A percentile compares a stretch with the other conserved stretches of the same genome.
Conservation (phyloP, 192 early-diverging fungal genomes). For the Gryganskiella cystojenkinii region DNA sequence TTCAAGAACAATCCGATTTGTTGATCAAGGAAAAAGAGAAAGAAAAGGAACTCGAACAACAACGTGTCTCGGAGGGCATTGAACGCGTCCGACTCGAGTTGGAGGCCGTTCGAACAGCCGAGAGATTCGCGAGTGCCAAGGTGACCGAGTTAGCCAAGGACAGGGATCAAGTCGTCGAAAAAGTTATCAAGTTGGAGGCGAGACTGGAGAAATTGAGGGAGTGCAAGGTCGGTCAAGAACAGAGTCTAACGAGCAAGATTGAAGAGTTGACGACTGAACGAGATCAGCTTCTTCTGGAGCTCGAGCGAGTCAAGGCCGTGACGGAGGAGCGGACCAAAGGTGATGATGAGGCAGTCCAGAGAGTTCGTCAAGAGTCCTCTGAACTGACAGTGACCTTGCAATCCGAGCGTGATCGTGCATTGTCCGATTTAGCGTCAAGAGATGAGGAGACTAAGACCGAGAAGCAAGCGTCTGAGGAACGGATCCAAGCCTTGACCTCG, state of each 20-base stretch:
- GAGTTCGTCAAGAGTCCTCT: not conserved
- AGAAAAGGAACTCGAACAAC: slow-evolving; percentile 37
- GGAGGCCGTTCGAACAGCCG: slow-evolving; percentile 33
- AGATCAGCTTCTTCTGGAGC: not conserved
- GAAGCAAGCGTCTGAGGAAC: too few relatives aligned
- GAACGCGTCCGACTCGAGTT: slow-evolving; percentile 36
- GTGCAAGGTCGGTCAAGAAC: slow-evolving; percentile 40
- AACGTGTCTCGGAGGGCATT: slow-evolving; percentile 34
- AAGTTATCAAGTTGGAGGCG: slow-evolving; percentile 32
- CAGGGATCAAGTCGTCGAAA: slow-evolving; percentile 26
- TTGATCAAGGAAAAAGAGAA: slow-evolving; percentile 39
- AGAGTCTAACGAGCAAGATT: slow-evolving; percentile 30
- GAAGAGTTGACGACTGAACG: slow-evolving; percentile 22
- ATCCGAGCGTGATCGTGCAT: not conserved
- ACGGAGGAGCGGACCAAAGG: not conserved
- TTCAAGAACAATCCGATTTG: slow-evolving; percentile 44
- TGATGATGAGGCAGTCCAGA: not conserved
- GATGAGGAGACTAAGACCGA: too few relatives aligned
- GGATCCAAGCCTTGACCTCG: too few relatives aligned
- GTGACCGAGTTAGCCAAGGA: slow-evolving; percentile 47
- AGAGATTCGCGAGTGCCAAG: slow-evolving; percentile 39
- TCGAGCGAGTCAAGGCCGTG: not conserved
- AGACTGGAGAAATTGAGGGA: slow-evolving; percentile 29
- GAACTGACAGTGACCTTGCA: not conserved
- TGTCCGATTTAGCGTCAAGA: too few relatives aligned